Evolutionary conservation across 306 rosid species (phyloP), one percentile per base, ranked within the genome.

Genomic region (Vicia villosa): DNA sequence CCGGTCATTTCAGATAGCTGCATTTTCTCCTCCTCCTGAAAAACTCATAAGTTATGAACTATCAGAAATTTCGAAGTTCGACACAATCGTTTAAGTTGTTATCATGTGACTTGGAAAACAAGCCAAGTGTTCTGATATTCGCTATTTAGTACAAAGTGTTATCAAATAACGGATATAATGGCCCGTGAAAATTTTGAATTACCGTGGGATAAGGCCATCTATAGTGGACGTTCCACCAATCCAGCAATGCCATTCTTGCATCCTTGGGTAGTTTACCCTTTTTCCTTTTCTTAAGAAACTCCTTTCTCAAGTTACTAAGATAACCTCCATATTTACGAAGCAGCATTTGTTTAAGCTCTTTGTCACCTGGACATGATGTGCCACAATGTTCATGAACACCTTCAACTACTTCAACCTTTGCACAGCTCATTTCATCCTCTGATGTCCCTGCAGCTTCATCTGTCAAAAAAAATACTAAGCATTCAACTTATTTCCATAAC

Each of bases 131-230:
- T n/a, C n/a, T n/a, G n/a, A n/a, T n/a, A n/a, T n/a, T n/a, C n/a
- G n/a, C 10, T n/a, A 6, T 6, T 6, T 32, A n/a, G n/a, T 34
- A 6, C 38, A 34, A 34, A 34, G 38, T 34, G 38, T 32, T 32
- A 8, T 6, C 37, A 32, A 32, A 32, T 32, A 32, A 32, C 8
- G 0, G 8, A 5, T 6, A 32, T 2, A 6, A 32, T 8, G n/a
- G 37, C 8, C 37, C 2, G 37, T 32, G 37, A 5, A 32, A 32
- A 32, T 6, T 32, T 32, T 1, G 13, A 58, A 58, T 77, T 85
- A 91, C 97, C 85, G 92, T 86, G 40, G 98, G 98, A 74, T 89
- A 92, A 24, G 98, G 98, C 96, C 98, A 92, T 70, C 87, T 81
- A 70, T 77, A 80, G 51, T 92, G 98, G 6, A 79, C 2, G 58